Evolutionary conservation across 176 grass and related monocot genomes (phyloP).

Genomic region (Oryza australiensis): DNA sequence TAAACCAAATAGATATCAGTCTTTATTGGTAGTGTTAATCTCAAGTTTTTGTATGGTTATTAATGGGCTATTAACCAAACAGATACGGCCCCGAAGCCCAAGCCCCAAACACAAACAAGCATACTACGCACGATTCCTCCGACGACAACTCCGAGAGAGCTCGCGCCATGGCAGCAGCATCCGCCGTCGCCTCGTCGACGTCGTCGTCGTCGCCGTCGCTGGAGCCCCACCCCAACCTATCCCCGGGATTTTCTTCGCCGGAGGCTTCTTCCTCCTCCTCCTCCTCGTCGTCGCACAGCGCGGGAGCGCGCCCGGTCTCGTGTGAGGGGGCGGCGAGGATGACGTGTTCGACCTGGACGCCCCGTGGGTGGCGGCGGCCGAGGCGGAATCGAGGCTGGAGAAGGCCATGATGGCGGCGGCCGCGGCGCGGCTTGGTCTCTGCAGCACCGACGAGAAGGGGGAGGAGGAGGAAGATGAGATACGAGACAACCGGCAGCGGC

Average conservation of each 20-base stretch:
- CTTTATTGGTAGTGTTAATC: too few relatives aligned
- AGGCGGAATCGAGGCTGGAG: constrained; percentile 29
- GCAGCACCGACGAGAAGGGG: background rate
- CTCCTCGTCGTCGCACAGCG: too few relatives aligned
- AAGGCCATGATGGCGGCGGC: background rate
- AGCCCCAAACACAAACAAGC: background rate
- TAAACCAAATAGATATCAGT: too few relatives aligned
- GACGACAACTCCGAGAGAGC: background rate
- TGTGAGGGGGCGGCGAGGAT: constrained; percentile 2
- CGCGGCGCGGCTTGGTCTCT: background rate
- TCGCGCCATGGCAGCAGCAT: constrained; percentile 29
- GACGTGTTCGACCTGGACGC: constrained; percentile 40
- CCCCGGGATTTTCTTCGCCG: background rate
- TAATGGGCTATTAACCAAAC: too few relatives aligned
- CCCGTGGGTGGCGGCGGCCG: constrained; percentile 27
- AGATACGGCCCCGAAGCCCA: too few relatives aligned
- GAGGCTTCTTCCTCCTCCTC: constrained; percentile 25
- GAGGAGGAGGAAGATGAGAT: background rate
- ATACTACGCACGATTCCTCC: background rate
- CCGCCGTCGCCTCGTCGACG: background rate
- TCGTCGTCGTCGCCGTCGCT: background rate
- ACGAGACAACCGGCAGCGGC: constrained; percentile 36
- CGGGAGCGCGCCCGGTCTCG: background rate
- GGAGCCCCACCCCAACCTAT: background rate
- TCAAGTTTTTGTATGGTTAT: too few relatives aligned